A percentile compares a stretch with the other conserved stretches of the same genome.
Evolutionary conservation across 768 basidiomycete species (phyloP).

Genomic region (Cyclocybe cylindracea): DNA sequence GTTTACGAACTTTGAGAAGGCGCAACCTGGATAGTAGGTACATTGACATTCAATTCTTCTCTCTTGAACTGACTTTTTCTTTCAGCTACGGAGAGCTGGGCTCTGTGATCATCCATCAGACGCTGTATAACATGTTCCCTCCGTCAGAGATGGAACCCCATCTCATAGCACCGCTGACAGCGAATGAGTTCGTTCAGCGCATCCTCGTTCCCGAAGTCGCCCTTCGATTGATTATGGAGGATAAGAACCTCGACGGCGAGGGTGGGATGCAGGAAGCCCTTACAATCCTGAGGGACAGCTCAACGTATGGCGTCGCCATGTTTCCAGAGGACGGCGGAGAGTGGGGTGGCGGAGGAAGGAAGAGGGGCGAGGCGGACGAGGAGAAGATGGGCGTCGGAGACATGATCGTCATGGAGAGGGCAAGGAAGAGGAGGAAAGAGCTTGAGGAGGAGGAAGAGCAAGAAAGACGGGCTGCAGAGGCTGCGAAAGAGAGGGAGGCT

Average conservation of each 20-base stretch:
- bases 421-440: slow-evolving; percentile 51
- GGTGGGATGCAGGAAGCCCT: slow-evolving; percentile 47
- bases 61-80: not conserved
- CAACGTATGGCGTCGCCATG: slow-evolving; percentile 83
- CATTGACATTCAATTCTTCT: not conserved
- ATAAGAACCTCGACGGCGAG: slow-evolving; percentile 50
- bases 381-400: slow-evolving; percentile 48
- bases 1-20: slow-evolving; percentile 77
- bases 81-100: slow-evolving; percentile 85
- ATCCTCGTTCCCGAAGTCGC: slow-evolving; percentile 92
- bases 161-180: slow-evolving; percentile 64
- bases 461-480: slow-evolving; percentile 11
- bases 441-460: slow-evolving; percentile 42
- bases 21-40: slow-evolving; percentile 89
- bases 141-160: slow-evolving; percentile 52
- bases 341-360: slow-evolving; percentile 25
- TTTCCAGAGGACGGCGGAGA: slow-evolving; percentile 67
- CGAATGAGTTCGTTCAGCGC: slow-evolving; percentile 76
- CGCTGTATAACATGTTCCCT: slow-evolving; percentile 76
- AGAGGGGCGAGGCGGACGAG: slow-evolving; percentile 19
- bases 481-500: slow-evolving; percentile 13
- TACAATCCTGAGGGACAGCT: slow-evolving; percentile 68
- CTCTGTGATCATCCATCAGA: slow-evolving; percentile 77
- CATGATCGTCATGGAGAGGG: slow-evolving; percentile 54
- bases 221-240: slow-evolving; percentile 78